Evolutionary conservation across 306 rosid genomes (phyloP), one percentile per base, ranked within the genome.

Genomic region (Lupinus albus): DNA sequence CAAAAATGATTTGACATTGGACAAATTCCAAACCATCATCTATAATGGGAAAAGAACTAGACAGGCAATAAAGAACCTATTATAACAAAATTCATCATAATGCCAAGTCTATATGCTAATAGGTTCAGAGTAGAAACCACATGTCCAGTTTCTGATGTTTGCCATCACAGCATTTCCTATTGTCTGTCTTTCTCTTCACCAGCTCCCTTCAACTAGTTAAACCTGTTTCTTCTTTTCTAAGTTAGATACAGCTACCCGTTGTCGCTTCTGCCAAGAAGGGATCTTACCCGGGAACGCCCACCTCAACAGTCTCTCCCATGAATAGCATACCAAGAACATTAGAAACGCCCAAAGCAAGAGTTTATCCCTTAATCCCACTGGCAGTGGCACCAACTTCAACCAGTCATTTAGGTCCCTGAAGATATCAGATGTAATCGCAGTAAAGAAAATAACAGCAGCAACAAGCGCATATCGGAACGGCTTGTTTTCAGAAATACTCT

Each of bases 381-480:
- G 99, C 86, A 94, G 70, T 3, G 99, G 99, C 63, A 94, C 99
- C 60, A 94, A 56, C 82, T 87, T 90, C 87, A 94, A 78, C 90
- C 84, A 83, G 57, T 90, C 96, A 61, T 94, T 94, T 71, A 94
- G 83, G 79, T 64, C 81, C 76, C 99, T 82, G 48, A 94, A 84
- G 67, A 90, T 54, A 81, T 94, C 99, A 10, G 99, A 94, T 28
- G 99, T 80, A 38, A 94, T 90, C 41, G 79, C 95, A 0, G 88
- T 87, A 75, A 94, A 94, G 82, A 94, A 94, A 53, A 72, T 84
- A 14, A 77, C 89, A 0, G 99, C 90, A 11, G 88, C 84, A 60
- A 73, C 44, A 11, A 94, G 94, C 1, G 99, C 99, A 56, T 78
- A 90, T 60, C 72, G 66, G 80, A 94, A 94, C 0, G 97, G 99